A percentile compares a stretch with the other conserved stretches of the same genome.
Conservation (phyloP, 345 rosid species). For the Rhodamnia argentea region DNA sequence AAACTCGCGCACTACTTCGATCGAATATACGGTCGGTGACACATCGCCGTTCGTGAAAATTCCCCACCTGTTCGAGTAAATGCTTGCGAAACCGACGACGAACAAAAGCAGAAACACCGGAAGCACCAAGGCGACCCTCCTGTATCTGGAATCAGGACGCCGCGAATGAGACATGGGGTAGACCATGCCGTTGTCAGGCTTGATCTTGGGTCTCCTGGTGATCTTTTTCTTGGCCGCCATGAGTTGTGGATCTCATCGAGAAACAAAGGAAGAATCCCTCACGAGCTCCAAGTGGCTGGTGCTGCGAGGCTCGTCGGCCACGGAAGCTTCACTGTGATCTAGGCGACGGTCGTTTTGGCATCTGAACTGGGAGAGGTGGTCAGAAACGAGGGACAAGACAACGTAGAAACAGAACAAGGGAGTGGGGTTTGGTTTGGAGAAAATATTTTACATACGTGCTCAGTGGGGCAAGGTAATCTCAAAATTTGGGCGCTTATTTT, state of each 20-base stretch:
- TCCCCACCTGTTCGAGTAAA: constrained; percentile 21
- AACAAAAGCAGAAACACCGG: constrained; percentile 19
- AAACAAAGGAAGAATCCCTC: not conserved
- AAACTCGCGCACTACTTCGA: constrained; percentile 49
- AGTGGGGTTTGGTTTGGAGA: no score
- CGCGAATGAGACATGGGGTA: constrained; percentile 16
- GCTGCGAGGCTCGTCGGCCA: not conserved
- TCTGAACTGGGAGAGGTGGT: not conserved
- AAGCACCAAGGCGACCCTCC: constrained; percentile 15
- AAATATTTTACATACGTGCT: no score
- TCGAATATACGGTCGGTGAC: constrained; percentile 13
- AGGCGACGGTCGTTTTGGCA: not conserved
- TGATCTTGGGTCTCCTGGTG: constrained; percentile 15
- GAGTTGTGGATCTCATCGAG: not conserved
- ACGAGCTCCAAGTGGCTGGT: not conserved
- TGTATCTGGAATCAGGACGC: constrained; percentile 14
- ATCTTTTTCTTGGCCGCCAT: constrained; percentile 26
- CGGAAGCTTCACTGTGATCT: not conserved
- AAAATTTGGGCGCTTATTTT: no score
- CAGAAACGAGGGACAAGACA: not conserved
- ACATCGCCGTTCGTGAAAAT: not conserved
- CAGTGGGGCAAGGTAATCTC: no score
- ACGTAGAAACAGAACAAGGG: no score
- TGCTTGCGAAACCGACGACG: constrained; percentile 16
- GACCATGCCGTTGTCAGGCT: not conserved